Evolutionary conservation across 495 filamentous ascomycete genomes (phyloP), one percentile per base, ranked within the genome.

Genomic region (Opeltia flavorubescens): DNA sequence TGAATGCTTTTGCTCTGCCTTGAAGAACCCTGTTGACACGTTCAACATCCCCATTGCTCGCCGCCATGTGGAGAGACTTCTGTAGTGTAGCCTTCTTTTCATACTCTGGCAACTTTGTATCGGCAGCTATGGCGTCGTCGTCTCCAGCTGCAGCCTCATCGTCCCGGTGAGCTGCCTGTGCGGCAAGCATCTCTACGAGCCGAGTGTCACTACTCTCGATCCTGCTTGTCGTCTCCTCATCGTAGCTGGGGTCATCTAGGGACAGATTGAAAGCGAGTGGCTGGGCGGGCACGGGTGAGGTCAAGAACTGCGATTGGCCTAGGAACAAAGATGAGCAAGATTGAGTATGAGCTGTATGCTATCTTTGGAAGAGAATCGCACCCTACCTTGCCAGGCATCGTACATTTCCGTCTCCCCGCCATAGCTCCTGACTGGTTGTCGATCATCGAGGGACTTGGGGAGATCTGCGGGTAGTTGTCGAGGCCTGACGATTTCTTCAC

Each of bases 221-320:
- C 23, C 76, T 77, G 46, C 75, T 74, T 8, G 69, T 69, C 54
- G 70, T 48, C 33, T 80, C 77, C 46, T 80, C 73, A 58, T 84
- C 77, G 47, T 76, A 74, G 21, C 68, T 69, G 28, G 57, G 47
- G 35, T 93, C 84, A 58, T 94, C 79, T 4, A 95, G 69, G 2
- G 84, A 75, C 23, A 98, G 77, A 55, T 80, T 89, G 63, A 98
- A 94, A 46, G 75, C 76, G 33, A 93, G 64, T 5, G 88, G 84
- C 61, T 84, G 86, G 26, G 89, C 81, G 17, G 84, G 74, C 30
- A 89, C 76, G 17, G 91, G 89, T 21, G 79, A 80, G 1, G 85
- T 89, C 17, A 96, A 70, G 66, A 89, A 93, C 66, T 95, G 86
- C 12, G 89, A 93, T 74, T 95, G 86, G 42, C 91, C 89, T 96